A percentile compares a stretch with the other conserved stretches of the same genome.
phyloP scores from a whole-genome alignment of 306 rosid genomes.

The Quercus cerris region DNA sequence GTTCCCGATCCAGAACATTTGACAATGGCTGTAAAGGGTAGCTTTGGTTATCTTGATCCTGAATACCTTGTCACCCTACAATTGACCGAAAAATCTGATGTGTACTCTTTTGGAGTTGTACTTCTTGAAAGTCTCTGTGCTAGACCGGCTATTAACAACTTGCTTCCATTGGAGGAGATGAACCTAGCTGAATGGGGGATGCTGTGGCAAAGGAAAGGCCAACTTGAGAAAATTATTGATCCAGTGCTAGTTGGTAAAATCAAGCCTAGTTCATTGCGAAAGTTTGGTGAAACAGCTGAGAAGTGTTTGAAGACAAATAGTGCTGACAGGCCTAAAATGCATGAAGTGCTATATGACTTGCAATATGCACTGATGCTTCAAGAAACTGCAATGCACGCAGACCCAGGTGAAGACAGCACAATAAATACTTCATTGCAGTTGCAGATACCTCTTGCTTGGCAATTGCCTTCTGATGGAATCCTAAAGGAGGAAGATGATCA shows the following conservation, averaged over 20 bases:
- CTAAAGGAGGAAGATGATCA: neutral
- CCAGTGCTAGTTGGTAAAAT: slow-evolving; percentile 33
- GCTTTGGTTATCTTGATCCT: slow-evolving; percentile 60
- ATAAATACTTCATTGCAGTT: neutral
- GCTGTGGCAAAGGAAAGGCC: slow-evolving; percentile 34
- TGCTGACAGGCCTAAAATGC: slow-evolving; percentile 50
- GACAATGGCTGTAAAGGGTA: slow-evolving; percentile 44
- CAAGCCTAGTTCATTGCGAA: slow-evolving; percentile 37
- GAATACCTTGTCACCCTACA: slow-evolving; percentile 42
- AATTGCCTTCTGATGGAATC: slow-evolving; percentile 3
- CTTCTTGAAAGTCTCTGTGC: slow-evolving; percentile 50
- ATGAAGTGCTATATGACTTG: slow-evolving; percentile 51
- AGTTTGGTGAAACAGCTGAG: slow-evolving; percentile 28
- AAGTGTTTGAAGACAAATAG: slow-evolving; percentile 40
- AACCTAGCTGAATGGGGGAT: slow-evolving; percentile 51
- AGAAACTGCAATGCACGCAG: neutral
- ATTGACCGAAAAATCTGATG: slow-evolving; percentile 55
- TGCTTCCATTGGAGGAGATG: slow-evolving; percentile 32
- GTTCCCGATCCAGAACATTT: slow-evolving; percentile 40
- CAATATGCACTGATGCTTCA: slow-evolving; percentile 26
- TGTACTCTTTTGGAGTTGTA: slow-evolving; percentile 56
- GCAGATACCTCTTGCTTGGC: neutral
- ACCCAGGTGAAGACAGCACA: neutral
- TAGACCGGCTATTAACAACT: slow-evolving; percentile 35
- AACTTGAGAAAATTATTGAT: slow-evolving; percentile 34